phyloP scores from a whole-genome alignment of 371 early-diverging fungal species.

The Mortierella sp. region DNA sequence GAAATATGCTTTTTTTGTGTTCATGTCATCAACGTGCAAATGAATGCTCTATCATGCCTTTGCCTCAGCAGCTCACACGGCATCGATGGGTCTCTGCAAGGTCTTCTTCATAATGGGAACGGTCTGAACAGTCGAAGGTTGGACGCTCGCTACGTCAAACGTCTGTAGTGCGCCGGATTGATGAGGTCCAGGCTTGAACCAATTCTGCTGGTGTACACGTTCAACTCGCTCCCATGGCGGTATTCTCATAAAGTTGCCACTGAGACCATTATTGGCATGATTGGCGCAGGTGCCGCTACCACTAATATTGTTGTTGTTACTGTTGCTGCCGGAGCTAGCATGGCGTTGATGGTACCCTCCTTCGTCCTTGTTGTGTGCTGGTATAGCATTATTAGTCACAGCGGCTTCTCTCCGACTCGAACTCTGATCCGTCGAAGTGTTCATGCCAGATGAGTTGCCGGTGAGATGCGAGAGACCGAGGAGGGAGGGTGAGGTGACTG shows the following conservation, averaged over 20 bases:
- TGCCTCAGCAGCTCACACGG: constrained; percentile 25
- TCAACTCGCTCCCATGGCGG: constrained; percentile 39
- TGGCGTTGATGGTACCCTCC: constrained; percentile 16
- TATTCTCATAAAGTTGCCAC: constrained; percentile 16
- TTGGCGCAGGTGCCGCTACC: constrained; percentile 15
- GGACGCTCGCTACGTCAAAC: constrained; percentile 34
- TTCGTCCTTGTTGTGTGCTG: constrained; percentile 12
- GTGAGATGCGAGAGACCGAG: background rate
- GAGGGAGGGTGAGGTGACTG: constrained; percentile 7
- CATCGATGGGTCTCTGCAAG: constrained; percentile 20
- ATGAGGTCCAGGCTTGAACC: constrained; percentile 50
- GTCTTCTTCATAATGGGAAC: constrained; percentile 38
- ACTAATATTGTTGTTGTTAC: constrained; percentile 20
- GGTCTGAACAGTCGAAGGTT: constrained; percentile 21
- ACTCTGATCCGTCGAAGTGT: constrained; percentile 19
- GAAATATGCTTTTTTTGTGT: background rate
- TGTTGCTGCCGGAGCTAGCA: constrained; percentile 28
- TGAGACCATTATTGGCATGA: constrained; percentile 8
- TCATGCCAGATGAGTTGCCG: background rate
- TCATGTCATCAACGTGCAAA: background rate
- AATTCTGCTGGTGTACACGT: constrained; percentile 53
- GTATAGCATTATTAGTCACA: background rate
- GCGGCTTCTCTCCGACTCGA: constrained; percentile 26
- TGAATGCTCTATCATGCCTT: constrained; percentile 10
- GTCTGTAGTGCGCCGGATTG: constrained; percentile 42